Base-by-base conservation (phyloP, 139 green algal genomes). In the Auxenochlorella pyrenoidosa region DNA sequence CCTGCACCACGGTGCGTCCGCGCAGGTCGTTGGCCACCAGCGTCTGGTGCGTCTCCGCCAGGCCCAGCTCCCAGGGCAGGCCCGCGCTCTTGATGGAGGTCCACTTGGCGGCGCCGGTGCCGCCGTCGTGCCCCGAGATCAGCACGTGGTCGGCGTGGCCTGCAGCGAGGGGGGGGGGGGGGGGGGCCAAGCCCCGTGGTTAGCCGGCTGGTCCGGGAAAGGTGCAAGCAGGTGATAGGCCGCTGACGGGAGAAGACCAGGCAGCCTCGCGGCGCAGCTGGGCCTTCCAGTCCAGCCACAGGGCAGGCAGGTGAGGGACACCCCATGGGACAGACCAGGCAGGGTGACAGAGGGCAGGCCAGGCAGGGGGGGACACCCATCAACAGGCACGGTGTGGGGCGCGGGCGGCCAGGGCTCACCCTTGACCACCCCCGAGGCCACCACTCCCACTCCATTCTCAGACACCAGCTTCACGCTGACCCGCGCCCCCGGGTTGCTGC, bases 91-190 rank as follows among this genome's bases (percentile, higher is more conserved):
- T 97, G 91, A 97, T 97, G 83, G 87, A 91, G 18, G 94, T 97
- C 95, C 95, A 97, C 73, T 96, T 95, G 66, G 93, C 93, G 2
- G 94, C 94, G 47, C 97, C 97, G 1, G 97, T 99, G 83, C 97
- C 96, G 68, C 97, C 97, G 78, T 99, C 97, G 87, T 99, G 97
- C 79, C 97, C 97, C 36, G 84, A 94, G 90, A 99, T 99, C 44
- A 99, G 94, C 73, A 99, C 97, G 89, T 99, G 97, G 92, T 99
- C 97, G 34, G 96, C 97, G 76, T 98, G 95, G 75, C 96, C 96
- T 87, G 81, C 0, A 6, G 47, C 47, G n/a, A 30, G n/a, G 21
- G 44, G 44, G 32, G 28, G 26, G 15, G 30, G 63, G 3, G 75
- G 5, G 28, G 8, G 5, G 28, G 43, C 26, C 32, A 24, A 38